phyloP scores from a whole-genome alignment of 148 eudicot species.

The Cornus controversa region DNA sequence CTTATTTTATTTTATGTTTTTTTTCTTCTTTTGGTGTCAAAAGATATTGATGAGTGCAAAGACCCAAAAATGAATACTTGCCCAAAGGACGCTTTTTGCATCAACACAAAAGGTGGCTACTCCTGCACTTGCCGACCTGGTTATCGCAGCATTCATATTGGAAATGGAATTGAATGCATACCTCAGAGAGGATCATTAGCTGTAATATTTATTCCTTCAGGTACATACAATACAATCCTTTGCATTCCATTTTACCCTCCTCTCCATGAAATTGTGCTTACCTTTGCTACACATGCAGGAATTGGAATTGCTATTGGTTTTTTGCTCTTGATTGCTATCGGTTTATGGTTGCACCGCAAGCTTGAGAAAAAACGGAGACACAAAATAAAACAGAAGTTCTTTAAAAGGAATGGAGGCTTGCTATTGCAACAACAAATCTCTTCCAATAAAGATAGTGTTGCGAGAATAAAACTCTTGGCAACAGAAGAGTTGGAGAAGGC shows the following conservation, averaged over 20 bases:
- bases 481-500: not conserved
- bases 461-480: not conserved
- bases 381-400: not conserved
- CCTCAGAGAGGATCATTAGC: not conserved
- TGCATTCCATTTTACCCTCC: not conserved
- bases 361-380: not conserved
- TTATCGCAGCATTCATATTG: not conserved
- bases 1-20: too few relatives aligned
- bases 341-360: not conserved
- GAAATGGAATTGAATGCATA: not conserved
- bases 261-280: not conserved
- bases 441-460: not conserved
- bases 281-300: not conserved
- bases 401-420: constrained; percentile 1
- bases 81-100: not conserved
- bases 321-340: not conserved
- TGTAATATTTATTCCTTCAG: not conserved
- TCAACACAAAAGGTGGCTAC: constrained; percentile 1
- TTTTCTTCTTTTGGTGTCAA: not conserved
- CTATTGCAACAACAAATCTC: not conserved
- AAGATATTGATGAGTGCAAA: not conserved
- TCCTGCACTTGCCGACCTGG: not conserved
- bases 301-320: not conserved
- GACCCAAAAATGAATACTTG: not conserved
- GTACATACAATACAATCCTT: not conserved